A percentile compares a stretch with the other conserved stretches of the same genome.
These are phyloP conservation scores for Aspergillus asperescens DNA, from an alignment of 495 filamentous ascomycete species.

Conservation along the genomic window DNA sequence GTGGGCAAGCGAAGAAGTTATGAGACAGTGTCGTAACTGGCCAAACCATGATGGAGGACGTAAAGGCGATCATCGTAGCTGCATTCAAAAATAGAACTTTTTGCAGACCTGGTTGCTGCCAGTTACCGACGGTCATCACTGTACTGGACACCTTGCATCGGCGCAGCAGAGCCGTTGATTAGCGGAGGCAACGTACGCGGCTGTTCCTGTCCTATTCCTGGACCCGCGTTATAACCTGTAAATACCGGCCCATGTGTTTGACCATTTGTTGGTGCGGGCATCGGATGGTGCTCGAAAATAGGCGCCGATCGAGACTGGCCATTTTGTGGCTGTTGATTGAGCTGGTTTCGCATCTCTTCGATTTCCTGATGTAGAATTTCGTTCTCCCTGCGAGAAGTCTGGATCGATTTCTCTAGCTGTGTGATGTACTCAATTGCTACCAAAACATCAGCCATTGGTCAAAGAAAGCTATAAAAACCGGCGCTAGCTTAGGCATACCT, in stretches of 20 bases:
- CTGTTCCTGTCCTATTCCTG: constrained; percentile 36
- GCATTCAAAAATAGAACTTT: not conserved
- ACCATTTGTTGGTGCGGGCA: constrained; percentile 37
- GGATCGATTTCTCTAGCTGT: constrained; percentile 32
- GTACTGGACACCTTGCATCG: constrained; percentile 56
- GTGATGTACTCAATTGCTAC: constrained; percentile 43
- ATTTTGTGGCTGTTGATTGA: constrained; percentile 49
- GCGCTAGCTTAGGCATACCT: constrained; percentile 56
- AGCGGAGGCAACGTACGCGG: constrained; percentile 49
- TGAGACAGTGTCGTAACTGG: constrained; percentile 1
- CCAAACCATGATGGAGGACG: constrained; percentile 5
- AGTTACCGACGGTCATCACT: constrained; percentile 44
- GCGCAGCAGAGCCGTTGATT: constrained; percentile 45
- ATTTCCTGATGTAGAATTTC: constrained; percentile 50
- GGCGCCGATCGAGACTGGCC: constrained; percentile 38
- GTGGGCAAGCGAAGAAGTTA: not conserved
- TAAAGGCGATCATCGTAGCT: constrained; percentile 1
- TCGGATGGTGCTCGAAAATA: constrained; percentile 38
- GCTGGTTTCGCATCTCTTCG: constrained; percentile 40
- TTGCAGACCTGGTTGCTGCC: too few species aligned
- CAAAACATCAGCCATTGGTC: not conserved
- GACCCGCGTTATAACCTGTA: constrained; percentile 30
- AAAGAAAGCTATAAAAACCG: not conserved
- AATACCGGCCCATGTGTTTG: constrained; percentile 32
- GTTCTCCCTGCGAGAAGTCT: constrained; percentile 38